Percentiles rank a stretch among this genome's conserved stretches.
These are phyloP conservation scores for Mrakia gelida DNA, from an alignment of 768 basidiomycete genomes.

Conservation along the genomic window DNA sequence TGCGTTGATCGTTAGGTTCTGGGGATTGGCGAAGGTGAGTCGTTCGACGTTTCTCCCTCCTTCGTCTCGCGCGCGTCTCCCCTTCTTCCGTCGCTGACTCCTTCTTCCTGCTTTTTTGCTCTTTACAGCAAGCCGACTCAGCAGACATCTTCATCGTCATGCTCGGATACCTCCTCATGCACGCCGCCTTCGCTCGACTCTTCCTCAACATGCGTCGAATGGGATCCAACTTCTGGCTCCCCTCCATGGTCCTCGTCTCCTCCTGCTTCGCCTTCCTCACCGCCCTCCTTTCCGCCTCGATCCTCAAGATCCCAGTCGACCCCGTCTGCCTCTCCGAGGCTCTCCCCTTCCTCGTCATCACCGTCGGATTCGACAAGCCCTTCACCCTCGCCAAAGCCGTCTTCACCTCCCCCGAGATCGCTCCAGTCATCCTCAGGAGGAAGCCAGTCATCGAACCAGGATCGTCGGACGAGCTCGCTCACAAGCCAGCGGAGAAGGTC, in stretches of 20 bases:
- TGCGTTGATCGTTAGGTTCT: conserved; percentile 73
- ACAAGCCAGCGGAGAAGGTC: conserved; percentile 39
- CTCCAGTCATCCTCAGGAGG: conserved; percentile 37
- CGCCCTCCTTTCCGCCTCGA: conserved; percentile 69
- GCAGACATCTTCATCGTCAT: conserved; percentile 93
- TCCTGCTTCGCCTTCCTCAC: conserved; percentile 78
- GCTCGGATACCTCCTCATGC: conserved; percentile 91
- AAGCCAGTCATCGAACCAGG: conserved; percentile 33
- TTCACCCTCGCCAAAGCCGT: conserved; percentile 84
- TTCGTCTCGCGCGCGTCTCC: neutral
- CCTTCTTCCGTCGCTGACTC: neutral
- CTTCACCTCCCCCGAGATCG: conserved; percentile 66
- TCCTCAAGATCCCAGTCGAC: conserved; percentile 79
- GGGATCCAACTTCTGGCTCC: conserved; percentile 67
- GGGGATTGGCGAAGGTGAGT: conserved; percentile 70
- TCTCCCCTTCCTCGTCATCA: conserved; percentile 94
- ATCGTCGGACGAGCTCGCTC: conserved; percentile 34
- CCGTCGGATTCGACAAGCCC: conserved; percentile 96
- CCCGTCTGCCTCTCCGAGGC: conserved; percentile 91
- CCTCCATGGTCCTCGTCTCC: conserved; percentile 66
- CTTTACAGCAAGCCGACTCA: conserved; percentile 76
- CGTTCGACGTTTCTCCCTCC: neutral
- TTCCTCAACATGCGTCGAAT: conserved; percentile 82
- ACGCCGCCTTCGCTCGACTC: conserved; percentile 85
- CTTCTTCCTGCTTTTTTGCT: conserved; percentile 22